Evolutionary conservation across 2,329 filamentous ascomycete genomes (phyloP).

Genomic region (Akanthomyces uredinophilus): DNA sequence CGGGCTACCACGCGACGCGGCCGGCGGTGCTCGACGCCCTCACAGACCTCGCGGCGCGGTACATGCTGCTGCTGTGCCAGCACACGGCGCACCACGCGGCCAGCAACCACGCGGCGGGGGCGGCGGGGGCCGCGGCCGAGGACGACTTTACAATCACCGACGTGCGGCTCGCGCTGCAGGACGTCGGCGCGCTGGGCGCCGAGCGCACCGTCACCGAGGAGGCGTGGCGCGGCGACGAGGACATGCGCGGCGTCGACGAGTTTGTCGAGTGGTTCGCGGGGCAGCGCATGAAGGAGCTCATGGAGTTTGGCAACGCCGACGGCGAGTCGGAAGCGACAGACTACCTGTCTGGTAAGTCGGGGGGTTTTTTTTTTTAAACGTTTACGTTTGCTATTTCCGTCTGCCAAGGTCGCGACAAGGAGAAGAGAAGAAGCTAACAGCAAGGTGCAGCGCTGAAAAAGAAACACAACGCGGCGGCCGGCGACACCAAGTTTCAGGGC

Average conservation of each 20-base stretch:
- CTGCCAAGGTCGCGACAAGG: neutral
- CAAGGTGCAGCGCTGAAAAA: constrained; percentile 66
- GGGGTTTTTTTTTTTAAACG: no score
- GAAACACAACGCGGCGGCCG: constrained; percentile 84
- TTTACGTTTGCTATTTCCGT: no score
- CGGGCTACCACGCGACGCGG: constrained; percentile 79
- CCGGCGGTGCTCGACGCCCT: constrained; percentile 80
- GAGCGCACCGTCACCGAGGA: constrained; percentile 64
- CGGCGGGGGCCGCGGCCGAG: constrained; percentile 51
- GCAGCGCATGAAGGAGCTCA: constrained; percentile 70
- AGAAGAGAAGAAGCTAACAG: neutral
- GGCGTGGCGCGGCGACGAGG: constrained; percentile 63
- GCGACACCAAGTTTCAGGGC: constrained; percentile 79
- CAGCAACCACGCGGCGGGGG: constrained; percentile 47
- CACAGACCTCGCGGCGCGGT: constrained; percentile 80
- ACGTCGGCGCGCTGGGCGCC: constrained; percentile 69
- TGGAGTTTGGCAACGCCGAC: constrained; percentile 71
- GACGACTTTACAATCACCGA: constrained; percentile 57
- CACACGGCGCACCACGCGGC: constrained; percentile 66
- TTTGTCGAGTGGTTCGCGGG: constrained; percentile 78
- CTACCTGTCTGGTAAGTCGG: constrained; percentile 60
- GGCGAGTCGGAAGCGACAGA: constrained; percentile 60
- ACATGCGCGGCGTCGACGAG: constrained; percentile 68
- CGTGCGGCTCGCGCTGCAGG: constrained; percentile 78
- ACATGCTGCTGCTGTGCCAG: constrained; percentile 69